phyloP scores from a whole-genome alignment of 2,329 filamentous ascomycete genomes.

The Fusarium abutilonis region DNA sequence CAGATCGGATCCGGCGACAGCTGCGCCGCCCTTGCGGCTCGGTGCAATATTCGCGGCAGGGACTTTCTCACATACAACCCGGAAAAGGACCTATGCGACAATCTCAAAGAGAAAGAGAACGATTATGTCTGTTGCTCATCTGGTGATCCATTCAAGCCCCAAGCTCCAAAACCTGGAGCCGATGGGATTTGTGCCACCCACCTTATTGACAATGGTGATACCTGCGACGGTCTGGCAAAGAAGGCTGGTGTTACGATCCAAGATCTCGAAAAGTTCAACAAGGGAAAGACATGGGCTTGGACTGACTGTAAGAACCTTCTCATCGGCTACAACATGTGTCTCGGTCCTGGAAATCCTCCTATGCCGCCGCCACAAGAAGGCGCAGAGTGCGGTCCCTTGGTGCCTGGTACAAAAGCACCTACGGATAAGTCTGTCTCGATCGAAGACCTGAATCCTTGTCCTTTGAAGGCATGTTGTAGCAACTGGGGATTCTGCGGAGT shows the following conservation, averaged over 20 bases:
- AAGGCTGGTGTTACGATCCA: conserved; percentile 21
- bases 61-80: conserved; percentile 52
- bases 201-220: conserved; percentile 42
- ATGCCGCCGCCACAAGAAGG: conserved; percentile 9
- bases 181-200: conserved; percentile 49
- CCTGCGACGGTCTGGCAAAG: conserved; percentile 46
- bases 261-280: conserved; percentile 43
- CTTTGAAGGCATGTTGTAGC: conserved; percentile 14
- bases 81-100: conserved; percentile 40
- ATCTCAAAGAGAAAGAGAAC: conserved; percentile 39
- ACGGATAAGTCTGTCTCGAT: not conserved
- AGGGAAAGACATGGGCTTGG: conserved; percentile 42
- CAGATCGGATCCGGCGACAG: conserved; percentile 48
- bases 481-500: conserved; percentile 16
- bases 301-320: conserved; percentile 29
- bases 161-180: conserved; percentile 44
- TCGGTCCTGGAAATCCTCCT: not conserved
- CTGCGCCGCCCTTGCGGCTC: conserved; percentile 48
- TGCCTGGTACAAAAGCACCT: conserved; percentile 9
- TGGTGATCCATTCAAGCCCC: conserved; percentile 43
- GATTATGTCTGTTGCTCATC: conserved; percentile 49
- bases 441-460: conserved; percentile 11
- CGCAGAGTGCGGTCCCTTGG: conserved; percentile 4
- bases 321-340: conserved; percentile 15
- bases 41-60: conserved; percentile 50